Evolutionary conservation across 345 rosid genomes (phyloP).

Genomic region (Eutrema japonicum): DNA sequence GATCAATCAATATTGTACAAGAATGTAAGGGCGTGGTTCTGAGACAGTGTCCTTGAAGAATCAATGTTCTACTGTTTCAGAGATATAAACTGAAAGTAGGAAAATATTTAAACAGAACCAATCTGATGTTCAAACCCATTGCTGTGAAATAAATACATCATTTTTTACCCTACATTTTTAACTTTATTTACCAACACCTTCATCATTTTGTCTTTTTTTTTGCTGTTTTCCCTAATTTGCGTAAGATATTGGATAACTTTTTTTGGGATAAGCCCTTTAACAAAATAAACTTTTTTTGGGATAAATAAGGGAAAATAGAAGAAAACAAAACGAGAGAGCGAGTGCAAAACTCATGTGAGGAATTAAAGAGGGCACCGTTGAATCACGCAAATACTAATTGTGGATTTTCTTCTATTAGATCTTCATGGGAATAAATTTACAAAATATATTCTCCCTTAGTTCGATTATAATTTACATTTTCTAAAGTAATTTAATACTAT

Average conservation of each 20-base stretch:
- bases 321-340: neutral
- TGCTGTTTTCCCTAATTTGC: slow-evolving; percentile 17
- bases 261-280: neutral
- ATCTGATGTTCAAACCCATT: slow-evolving; percentile 26
- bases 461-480: neutral
- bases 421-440: slow-evolving; percentile 7
- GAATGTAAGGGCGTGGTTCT: slow-evolving; percentile 9
- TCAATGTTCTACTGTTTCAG: slow-evolving; percentile 13
- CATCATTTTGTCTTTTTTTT: slow-evolving; percentile 2
- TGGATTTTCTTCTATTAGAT: slow-evolving; percentile 17
- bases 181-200: slow-evolving; percentile 34
- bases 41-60: slow-evolving; percentile 38
- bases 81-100: slow-evolving; percentile 30
- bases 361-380: slow-evolving; percentile 42
- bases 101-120: slow-evolving; percentile 20
- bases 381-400: slow-evolving; percentile 44
- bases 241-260: slow-evolving; percentile 9
- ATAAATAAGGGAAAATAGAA: slow-evolving; percentile 14
- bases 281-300: neutral
- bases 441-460: neutral
- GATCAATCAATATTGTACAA: slow-evolving; percentile 12
- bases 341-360: slow-evolving; percentile 47
- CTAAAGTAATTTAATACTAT: neutral
- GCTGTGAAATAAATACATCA: slow-evolving; percentile 29
- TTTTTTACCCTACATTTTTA: slow-evolving; percentile 31